Percentiles rank a stretch among this genome's conserved stretches.
Conservation (phyloP, 1,284 basidiomycete species). For the Puccinia coronata region DNA sequence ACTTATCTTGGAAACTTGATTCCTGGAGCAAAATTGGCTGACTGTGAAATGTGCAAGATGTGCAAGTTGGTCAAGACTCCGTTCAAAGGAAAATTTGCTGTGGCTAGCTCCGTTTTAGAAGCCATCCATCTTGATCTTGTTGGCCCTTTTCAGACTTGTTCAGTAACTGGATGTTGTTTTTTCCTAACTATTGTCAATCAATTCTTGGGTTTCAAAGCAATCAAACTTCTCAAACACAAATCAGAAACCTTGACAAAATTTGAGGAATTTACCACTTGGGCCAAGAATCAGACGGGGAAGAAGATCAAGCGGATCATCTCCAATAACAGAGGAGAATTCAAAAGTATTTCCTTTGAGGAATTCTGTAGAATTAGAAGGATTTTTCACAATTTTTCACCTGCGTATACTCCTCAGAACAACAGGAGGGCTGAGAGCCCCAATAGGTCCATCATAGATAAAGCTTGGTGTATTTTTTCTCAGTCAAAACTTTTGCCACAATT, state of each 20-base stretch:
- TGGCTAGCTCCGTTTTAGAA: neutral
- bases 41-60: neutral
- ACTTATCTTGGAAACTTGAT: neutral
- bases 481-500: neutral
- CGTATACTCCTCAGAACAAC: no score
- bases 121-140: neutral
- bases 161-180: neutral
- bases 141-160: neutral
- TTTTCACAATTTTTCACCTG: neutral
- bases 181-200: conserved; percentile 16
- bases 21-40: no score
- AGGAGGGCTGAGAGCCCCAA: neutral
- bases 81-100: neutral
- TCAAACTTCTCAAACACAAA: conserved; percentile 7
- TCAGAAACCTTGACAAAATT: neutral
- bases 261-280: neutral
- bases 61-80: neutral
- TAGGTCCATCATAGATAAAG: neutral
- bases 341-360: neutral
- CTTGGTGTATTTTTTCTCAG: neutral
- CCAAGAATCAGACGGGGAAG: neutral
- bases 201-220: neutral
- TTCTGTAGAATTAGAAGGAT: neutral
- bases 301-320: no score
- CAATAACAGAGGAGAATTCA: neutral